Percentiles rank a stretch among this genome's conserved stretches.
Conservation (phyloP, 768 basidiomycete genomes). For the Russula sp. region DNA sequence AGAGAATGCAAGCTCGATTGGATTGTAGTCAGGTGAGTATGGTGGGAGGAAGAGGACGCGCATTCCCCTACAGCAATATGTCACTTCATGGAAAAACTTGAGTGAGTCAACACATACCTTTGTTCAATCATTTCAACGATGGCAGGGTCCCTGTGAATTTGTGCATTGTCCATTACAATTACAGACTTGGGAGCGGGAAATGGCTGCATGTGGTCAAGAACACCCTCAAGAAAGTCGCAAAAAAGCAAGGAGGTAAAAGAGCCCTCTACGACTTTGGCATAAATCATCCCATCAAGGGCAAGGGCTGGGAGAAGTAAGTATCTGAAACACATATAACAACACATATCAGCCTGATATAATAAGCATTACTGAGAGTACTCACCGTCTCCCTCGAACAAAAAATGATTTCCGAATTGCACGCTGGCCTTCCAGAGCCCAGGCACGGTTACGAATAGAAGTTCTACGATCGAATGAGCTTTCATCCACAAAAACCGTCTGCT, state of each 20-base stretch:
- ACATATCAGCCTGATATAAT: neutral
- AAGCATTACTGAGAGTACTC: neutral
- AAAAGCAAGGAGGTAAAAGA: neutral
- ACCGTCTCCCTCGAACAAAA: neutral
- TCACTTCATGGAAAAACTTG: too few species aligned
- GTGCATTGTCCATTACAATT: conserved; percentile 1
- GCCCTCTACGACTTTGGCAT: neutral
- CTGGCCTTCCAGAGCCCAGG: neutral
- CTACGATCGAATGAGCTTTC: neutral
- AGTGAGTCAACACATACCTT: neutral
- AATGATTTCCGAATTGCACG: neutral
- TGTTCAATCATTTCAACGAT: neutral
- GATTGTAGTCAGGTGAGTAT: neutral
- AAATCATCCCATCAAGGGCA: neutral
- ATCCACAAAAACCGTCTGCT: neutral
- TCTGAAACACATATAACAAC: neutral
- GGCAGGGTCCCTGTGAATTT: neutral
- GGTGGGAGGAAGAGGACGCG: neutral
- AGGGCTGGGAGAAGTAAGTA: neutral
- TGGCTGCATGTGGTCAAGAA: conserved; percentile 5
- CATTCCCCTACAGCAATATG: neutral
- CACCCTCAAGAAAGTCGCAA: neutral
- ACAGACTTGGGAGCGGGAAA: neutral
- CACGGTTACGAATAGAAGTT: neutral
- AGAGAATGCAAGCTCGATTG: conserved; percentile 7